A percentile compares a stretch with the other conserved stretches of the same genome.
Evolutionary conservation across 1,284 basidiomycete genomes (phyloP).

Genomic region (Boletus austroedulis): DNA sequence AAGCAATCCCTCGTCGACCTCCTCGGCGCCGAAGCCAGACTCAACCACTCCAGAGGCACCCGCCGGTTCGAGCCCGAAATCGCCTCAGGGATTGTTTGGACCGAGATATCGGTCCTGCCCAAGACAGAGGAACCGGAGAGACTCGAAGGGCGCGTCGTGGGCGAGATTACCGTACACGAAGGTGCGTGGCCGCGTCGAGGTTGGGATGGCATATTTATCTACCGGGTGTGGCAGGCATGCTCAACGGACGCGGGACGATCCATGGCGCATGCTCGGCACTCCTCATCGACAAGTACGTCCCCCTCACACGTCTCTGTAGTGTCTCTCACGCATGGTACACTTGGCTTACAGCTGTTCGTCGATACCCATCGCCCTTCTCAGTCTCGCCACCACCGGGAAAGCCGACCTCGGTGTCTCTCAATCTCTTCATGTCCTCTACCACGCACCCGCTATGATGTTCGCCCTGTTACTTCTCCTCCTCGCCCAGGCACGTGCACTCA

Average conservation of each 20-base stretch:
- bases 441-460: constrained; percentile 40
- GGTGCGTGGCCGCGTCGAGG: constrained; percentile 26
- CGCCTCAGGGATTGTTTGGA: constrained; percentile 19
- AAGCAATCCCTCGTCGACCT: constrained; percentile 28
- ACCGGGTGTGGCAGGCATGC: too few relatives aligned
- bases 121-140: constrained; percentile 39
- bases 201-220: too few relatives aligned
- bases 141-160: constrained; percentile 43
- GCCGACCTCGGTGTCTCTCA: constrained; percentile 39
- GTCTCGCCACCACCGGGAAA: constrained; percentile 21
- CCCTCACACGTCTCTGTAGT: not conserved
- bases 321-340: not conserved
- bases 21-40: constrained; percentile 6
- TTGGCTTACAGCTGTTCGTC: constrained; percentile 36
- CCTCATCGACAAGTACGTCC: constrained; percentile 46
- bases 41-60: constrained; percentile 5
- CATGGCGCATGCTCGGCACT: constrained; percentile 48
- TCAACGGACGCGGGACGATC: constrained; percentile 40
- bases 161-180: constrained; percentile 45
- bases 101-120: constrained; percentile 40
- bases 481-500: not conserved
- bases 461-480: constrained; percentile 6
- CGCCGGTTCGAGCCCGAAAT: constrained; percentile 28
- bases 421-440: constrained; percentile 40
- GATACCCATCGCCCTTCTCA: constrained; percentile 34